phyloP scores from a whole-genome alignment of 202 grass and related monocot genomes.

The Setaria viridis region DNA sequence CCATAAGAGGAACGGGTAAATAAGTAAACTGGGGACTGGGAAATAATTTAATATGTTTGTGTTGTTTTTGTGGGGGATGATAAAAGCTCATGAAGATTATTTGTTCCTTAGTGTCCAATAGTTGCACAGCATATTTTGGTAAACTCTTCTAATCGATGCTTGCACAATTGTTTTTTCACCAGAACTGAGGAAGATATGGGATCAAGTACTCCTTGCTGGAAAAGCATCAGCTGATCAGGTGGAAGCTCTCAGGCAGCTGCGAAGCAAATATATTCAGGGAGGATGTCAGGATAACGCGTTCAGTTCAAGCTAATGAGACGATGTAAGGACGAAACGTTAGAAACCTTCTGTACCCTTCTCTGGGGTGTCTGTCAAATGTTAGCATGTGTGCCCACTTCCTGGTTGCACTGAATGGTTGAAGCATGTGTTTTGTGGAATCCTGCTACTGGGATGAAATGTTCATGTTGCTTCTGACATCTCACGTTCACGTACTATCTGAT shows the following conservation, averaged over 20 bases:
- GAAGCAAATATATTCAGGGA: conserved; percentile 62
- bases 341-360: conserved; percentile 4
- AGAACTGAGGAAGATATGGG: conserved; percentile 72
- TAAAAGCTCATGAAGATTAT: not conserved
- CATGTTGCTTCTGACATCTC: too few species aligned
- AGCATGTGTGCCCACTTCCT: too few species aligned
- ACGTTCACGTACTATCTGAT: too few species aligned
- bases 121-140: conserved; percentile 1
- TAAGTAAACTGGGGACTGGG: not conserved
- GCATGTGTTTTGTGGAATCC: too few species aligned
- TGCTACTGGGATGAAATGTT: too few species aligned
- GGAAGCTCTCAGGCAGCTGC: conserved; percentile 55
- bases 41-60: conserved; percentile 5
- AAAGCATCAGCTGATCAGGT: conserved; percentile 32
- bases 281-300: conserved; percentile 54
- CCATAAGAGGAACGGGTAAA: not conserved
- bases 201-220: conserved; percentile 61
- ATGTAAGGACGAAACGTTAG: not conserved
- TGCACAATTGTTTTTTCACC: not conserved
- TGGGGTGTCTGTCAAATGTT: not conserved
- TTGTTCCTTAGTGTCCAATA: conserved; percentile 2
- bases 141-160: not conserved
- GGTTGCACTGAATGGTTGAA: not conserved
- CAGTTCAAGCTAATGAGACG: not conserved
- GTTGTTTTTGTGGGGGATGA: not conserved